Percentiles rank a stretch among this genome's conserved stretches.
Evolutionary conservation across 345 rosid genomes (phyloP).

Genomic region (Syzygium jambos): DNA sequence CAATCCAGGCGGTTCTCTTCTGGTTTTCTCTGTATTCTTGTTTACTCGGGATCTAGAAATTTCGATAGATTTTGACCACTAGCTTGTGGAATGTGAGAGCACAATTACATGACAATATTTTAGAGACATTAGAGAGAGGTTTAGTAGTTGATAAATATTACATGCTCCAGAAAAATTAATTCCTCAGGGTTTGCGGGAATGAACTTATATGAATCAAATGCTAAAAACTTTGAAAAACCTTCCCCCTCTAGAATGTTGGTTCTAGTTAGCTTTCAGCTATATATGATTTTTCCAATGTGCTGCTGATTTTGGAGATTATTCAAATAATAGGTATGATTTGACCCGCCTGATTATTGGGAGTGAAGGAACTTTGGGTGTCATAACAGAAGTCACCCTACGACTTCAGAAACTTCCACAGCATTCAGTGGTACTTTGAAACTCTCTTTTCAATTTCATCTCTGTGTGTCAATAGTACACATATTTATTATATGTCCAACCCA

Average conservation of each 20-base stretch:
- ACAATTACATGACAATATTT: not conserved
- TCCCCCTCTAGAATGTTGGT: not conserved
- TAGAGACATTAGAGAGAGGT: not conserved
- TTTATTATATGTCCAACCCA: not conserved
- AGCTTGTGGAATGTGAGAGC: not conserved
- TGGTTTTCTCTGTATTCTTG: not conserved
- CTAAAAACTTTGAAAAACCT: not conserved
- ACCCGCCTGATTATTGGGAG: conserved; percentile 89
- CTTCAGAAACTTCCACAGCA: conserved; percentile 90
- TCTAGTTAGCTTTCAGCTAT: not conserved
- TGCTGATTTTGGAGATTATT: not conserved
- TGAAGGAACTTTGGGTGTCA: conserved; percentile 89
- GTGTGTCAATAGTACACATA: not conserved
- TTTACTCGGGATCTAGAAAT: not conserved
- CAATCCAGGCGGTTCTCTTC: not conserved
- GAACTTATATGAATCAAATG: not conserved
- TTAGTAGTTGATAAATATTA: not conserved
- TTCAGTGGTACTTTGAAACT: conserved; percentile 55
- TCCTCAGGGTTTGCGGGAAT: not conserved
- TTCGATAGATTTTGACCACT: not conserved
- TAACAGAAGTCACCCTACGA: conserved; percentile 79
- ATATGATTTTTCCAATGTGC: not conserved
- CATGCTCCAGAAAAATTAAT: not conserved
- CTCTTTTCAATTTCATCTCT: not conserved
- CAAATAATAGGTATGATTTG: conserved; percentile 60